These are phyloP conservation scores for Eragrostis tef DNA, from an alignment of 202 grass and related monocot species.

Conservation along the genomic window DNA sequence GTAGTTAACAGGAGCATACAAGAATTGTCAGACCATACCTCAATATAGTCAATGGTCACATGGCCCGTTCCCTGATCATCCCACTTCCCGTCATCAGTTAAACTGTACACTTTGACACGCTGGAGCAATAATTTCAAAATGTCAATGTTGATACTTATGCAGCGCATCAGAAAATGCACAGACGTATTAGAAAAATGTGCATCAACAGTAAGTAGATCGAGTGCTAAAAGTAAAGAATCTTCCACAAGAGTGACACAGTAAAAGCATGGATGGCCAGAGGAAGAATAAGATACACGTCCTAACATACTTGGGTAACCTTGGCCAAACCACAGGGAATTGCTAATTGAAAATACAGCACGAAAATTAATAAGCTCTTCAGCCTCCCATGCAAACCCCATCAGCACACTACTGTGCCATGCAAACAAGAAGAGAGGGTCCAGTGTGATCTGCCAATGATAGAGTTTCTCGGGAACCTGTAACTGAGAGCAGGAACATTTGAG, in stretches of 20 bases:
- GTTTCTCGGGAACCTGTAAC: no score
- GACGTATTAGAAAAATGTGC: not conserved
- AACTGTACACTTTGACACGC: conserved; percentile 74
- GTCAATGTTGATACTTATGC: not conserved
- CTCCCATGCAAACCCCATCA: not conserved
- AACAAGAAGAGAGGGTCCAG: no score
- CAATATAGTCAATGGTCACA: conserved; percentile 67
- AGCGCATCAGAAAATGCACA: conserved; percentile 21
- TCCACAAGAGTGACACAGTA: not conserved
- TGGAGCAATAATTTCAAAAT: conserved; percentile 52
- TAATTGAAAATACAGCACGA: not conserved
- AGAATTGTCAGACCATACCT: conserved; percentile 55
- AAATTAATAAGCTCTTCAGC: not conserved
- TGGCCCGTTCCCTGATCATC: conserved; percentile 82
- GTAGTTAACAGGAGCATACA: conserved; percentile 13
- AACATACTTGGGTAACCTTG: conserved; percentile 2
- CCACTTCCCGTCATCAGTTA: conserved; percentile 67
- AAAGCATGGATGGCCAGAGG: not conserved
- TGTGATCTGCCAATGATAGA: no score
- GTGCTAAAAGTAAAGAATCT: conserved; percentile 27
- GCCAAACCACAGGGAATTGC: not conserved
- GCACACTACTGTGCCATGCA: no score
- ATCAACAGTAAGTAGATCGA: conserved; percentile 25
- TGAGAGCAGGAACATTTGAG: no score
- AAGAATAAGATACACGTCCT: not conserved